Base-by-base conservation (phyloP, 179 eudicot genomes). In the Monotropa hypopitys region DNA sequence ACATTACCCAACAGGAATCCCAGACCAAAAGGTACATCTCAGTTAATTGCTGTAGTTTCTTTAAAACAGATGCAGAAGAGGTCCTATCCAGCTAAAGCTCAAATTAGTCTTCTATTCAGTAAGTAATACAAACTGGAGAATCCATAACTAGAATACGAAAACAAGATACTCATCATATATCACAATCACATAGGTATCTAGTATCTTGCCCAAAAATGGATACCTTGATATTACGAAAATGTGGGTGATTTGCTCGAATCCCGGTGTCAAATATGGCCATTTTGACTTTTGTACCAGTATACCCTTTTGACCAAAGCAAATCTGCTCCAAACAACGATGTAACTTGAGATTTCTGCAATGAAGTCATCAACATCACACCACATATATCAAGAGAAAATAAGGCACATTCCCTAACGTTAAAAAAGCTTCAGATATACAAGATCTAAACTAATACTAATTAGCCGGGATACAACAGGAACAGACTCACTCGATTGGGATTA, bases 241-340 rank as follows among this genome's bases (percentile, higher is more conserved):
- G 97, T 42, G 97, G 97, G 83, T 95, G 99, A 79, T 89, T 72
- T 75, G 91, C 88, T 72, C 99, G 93, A 76, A 95, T 95, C 21
- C 99, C 99, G 80, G 99, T 92, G 82, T 95, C 99, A 81, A 95
- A 95, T 62, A 95, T 90, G 35, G 99, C 99, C 99, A 95, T 93
- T 75, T 91, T 95, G 69, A 95, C 99, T 84, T 93, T 90, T 28
- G 90, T 84, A 75, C 99, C 99, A 33, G 97, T 91, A 82, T 88
- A 91, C 69, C 99, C 99, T 83, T 93, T 91, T 32, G 87, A 84
- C 99, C 99, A 95, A 45, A 95, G 93, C 80, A 81, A 85, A 65
- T 92, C 97, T 72, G 99, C 90, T 40, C 97, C 97, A 83, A 95
- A 95, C 74, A 89, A 83, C 67, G 99, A 91, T 21, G 99, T 95